These are phyloP conservation scores for Hericium alpestre DNA, from an alignment of 768 basidiomycete species.

Conservation along the genomic window DNA sequence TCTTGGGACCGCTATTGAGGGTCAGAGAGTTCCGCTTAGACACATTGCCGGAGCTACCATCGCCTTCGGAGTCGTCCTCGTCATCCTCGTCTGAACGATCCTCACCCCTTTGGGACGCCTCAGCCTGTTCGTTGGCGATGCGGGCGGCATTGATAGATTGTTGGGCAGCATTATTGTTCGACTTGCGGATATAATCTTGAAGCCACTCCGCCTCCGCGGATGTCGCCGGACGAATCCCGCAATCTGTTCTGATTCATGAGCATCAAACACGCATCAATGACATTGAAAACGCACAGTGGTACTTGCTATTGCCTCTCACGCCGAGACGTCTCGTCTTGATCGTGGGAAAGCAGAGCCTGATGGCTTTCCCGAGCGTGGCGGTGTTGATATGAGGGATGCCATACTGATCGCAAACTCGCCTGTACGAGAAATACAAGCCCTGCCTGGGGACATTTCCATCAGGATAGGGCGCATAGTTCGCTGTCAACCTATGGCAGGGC, in stretches of 20 bases:
- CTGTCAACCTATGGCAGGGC: conserved; percentile 52
- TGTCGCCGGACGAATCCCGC: conserved; percentile 86
- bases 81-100: conserved; percentile 78
- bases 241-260: conserved; percentile 44
- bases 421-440: conserved; percentile 89
- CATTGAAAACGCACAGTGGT: conserved; percentile 65
- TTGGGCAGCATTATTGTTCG: conserved; percentile 77
- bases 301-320: conserved; percentile 91
- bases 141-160: conserved; percentile 67
- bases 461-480: conserved; percentile 83
- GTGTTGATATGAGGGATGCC: conserved; percentile 93
- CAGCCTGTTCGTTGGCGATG: conserved; percentile 59
- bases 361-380: conserved; percentile 90
- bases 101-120: conserved; percentile 46
- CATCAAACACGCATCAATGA: conserved; percentile 12
- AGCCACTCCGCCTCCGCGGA: conserved; percentile 86
- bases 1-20: conserved; percentile 54
- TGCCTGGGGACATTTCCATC: conserved; percentile 92
- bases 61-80: conserved; percentile 75
- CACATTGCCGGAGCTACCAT: conserved; percentile 40
- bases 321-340: conserved; percentile 92
- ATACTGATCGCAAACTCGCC: conserved; percentile 84
- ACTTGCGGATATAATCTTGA: conserved; percentile 85
- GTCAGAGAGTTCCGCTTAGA: conserved; percentile 70
- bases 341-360: conserved; percentile 84